These are phyloP conservation scores for Yarrowia yakushimensis DNA, from an alignment of 805 yeast species.

Conservation along the genomic window DNA sequence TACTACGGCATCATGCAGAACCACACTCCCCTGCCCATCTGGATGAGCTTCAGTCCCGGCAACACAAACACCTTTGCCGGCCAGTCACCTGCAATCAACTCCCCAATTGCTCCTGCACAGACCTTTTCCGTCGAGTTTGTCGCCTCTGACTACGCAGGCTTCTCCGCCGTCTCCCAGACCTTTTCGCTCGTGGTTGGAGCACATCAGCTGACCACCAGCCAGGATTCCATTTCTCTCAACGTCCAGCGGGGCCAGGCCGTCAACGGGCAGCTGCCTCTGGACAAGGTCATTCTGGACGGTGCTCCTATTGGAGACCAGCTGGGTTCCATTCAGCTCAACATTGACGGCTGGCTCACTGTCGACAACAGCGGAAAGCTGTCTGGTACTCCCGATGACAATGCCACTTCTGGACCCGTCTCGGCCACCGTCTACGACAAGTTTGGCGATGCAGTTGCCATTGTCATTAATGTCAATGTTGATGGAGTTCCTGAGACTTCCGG, in stretches of 20 bases:
- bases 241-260: constrained; percentile 62
- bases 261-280: constrained; percentile 56
- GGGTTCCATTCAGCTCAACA: constrained; percentile 37
- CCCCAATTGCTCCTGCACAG: constrained; percentile 83
- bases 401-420: constrained; percentile 30
- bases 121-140: constrained; percentile 65
- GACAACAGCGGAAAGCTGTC: constrained; percentile 60
- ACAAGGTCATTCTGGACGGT: constrained; percentile 65
- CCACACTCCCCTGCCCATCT: constrained; percentile 84
- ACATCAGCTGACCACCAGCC: constrained; percentile 68
- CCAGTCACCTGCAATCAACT: constrained; percentile 80
- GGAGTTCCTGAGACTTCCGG: constrained; percentile 1
- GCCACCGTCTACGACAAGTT: constrained; percentile 44
- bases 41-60: constrained; percentile 67
- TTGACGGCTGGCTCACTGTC: constrained; percentile 64
- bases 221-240: constrained; percentile 58
- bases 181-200: constrained; percentile 84
- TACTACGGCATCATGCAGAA: constrained; percentile 80
- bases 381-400: constrained; percentile 61
- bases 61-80: constrained; percentile 66
- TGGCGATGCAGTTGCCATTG: constrained; percentile 37
- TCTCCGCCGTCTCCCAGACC: constrained; percentile 61
- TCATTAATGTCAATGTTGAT: constrained; percentile 31
- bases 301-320: constrained; percentile 16
- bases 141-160: constrained; percentile 76